phyloP scores from a whole-genome alignment of 169 alveolate species.

The Eimeria sp. region DNA sequence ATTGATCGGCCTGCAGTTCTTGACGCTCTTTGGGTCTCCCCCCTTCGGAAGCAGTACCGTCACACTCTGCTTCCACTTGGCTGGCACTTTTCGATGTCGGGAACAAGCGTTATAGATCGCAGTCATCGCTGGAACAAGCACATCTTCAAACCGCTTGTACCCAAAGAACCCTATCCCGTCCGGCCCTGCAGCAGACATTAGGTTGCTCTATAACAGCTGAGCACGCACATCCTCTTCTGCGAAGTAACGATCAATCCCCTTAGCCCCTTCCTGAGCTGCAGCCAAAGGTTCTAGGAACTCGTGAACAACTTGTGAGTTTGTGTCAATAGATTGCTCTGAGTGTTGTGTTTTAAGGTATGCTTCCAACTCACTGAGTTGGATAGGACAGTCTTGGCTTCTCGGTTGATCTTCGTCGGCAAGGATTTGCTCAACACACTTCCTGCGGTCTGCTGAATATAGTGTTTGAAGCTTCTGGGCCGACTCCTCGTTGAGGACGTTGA shows the following conservation, averaged over 20 bases:
- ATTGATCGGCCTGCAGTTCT: neutral
- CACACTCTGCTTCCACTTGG: neutral
- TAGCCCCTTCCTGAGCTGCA: neutral
- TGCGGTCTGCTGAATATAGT: neutral
- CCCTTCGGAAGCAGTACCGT: neutral
- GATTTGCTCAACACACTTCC: neutral
- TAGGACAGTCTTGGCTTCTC: neutral
- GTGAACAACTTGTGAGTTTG: neutral
- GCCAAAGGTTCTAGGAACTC: neutral
- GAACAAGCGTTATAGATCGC: slow-evolving; percentile 5
- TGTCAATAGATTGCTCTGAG: neutral
- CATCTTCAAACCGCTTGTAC: slow-evolving; percentile 29
- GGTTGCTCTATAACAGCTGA: slow-evolving; percentile 27
- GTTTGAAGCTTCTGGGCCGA: slow-evolving; percentile 6
- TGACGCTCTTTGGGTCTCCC: neutral
- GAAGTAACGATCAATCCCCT: neutral
- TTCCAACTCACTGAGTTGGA: slow-evolving; percentile 7
- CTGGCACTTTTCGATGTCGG: slow-evolving; percentile 7
- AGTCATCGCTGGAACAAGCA: slow-evolving; percentile 19
- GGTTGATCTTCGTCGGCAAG: slow-evolving; percentile 5
- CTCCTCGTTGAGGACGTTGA: neutral
- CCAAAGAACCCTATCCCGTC: slow-evolving; percentile 1
- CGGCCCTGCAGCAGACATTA: neutral
- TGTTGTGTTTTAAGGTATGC: neutral
- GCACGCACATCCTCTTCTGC: neutral